Percentiles rank a stretch among this genome's conserved stretches.
Evolutionary conservation across 2,329 filamentous ascomycete species (phyloP).

Genomic region (Knoxdaviesia capensis): DNA sequence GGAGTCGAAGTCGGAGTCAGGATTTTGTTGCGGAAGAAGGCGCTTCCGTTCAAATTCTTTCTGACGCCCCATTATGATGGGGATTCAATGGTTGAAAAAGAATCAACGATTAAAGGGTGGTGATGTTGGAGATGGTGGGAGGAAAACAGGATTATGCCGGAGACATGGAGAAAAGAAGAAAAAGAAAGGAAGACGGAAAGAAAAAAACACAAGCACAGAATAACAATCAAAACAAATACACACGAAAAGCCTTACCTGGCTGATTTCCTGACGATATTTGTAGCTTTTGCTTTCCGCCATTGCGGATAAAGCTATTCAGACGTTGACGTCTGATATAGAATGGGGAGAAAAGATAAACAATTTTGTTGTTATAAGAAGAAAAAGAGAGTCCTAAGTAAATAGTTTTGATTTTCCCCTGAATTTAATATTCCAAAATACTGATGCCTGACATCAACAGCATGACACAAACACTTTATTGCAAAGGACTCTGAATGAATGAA

Average conservation of each 20-base stretch:
- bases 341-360: background rate
- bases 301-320: background rate
- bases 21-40: background rate
- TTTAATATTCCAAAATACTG: too few relatives aligned
- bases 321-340: background rate
- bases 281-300: slow-evolving; percentile 28
- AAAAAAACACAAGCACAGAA: background rate
- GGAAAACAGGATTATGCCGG: background rate
- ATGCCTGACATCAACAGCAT: too few relatives aligned
- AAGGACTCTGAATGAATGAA: too few relatives aligned
- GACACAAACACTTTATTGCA: too few relatives aligned
- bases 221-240: background rate
- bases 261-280: slow-evolving; percentile 96
- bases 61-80: too few relatives aligned
- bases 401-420: too few relatives aligned
- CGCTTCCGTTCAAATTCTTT: too few relatives aligned
- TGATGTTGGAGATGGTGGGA: background rate
- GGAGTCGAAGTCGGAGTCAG: background rate
- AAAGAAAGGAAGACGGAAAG: background rate
- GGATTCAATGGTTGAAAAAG: background rate
- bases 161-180: background rate
- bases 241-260: slow-evolving; percentile 47
- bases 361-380: background rate
- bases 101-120: background rate
- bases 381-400: too few relatives aligned